These are phyloP conservation scores for Medicago ruthenica DNA, from an alignment of 306 rosid genomes.

Conservation along the genomic window DNA sequence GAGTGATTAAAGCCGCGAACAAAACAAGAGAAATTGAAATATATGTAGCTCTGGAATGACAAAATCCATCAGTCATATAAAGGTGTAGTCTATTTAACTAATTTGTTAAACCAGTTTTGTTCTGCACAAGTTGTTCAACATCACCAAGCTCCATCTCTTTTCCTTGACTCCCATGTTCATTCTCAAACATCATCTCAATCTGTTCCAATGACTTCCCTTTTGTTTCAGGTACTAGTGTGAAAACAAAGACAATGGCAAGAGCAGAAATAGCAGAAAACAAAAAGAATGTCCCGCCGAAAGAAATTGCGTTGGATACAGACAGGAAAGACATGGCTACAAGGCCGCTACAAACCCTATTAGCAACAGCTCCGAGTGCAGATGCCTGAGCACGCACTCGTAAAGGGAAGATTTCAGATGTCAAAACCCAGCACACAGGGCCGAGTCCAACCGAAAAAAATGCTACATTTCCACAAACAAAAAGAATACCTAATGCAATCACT, in stretches of 20 bases:
- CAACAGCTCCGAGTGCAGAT: constrained; percentile 85
- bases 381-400: constrained; percentile 87
- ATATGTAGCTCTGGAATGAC: constrained; percentile 36
- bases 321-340: constrained; percentile 91
- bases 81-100: constrained; percentile 12
- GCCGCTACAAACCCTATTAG: constrained; percentile 86
- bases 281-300: constrained; percentile 75
- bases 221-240: constrained; percentile 79
- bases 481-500: constrained; percentile 58
- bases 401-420: constrained; percentile 92
- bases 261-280: constrained; percentile 70
- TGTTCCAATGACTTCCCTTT: constrained; percentile 93
- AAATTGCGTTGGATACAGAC: constrained; percentile 66
- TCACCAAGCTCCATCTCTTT: constrained; percentile 78
- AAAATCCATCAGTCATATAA: constrained; percentile 39
- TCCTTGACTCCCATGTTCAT: constrained; percentile 52
- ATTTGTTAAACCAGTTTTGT: constrained; percentile 49
- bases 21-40: constrained; percentile 16
- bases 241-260: constrained; percentile 70
- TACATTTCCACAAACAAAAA: constrained; percentile 88
- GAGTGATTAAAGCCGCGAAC: constrained; percentile 39
- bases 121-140: constrained; percentile 87
- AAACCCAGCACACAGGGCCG: constrained; percentile 96
- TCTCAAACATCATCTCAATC: constrained; percentile 81
- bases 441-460: constrained; percentile 94